A percentile compares a stretch with the other conserved stretches of the same genome.
Conservation (phyloP, 176 grass and related monocot genomes). For the Zea luxurians region DNA sequence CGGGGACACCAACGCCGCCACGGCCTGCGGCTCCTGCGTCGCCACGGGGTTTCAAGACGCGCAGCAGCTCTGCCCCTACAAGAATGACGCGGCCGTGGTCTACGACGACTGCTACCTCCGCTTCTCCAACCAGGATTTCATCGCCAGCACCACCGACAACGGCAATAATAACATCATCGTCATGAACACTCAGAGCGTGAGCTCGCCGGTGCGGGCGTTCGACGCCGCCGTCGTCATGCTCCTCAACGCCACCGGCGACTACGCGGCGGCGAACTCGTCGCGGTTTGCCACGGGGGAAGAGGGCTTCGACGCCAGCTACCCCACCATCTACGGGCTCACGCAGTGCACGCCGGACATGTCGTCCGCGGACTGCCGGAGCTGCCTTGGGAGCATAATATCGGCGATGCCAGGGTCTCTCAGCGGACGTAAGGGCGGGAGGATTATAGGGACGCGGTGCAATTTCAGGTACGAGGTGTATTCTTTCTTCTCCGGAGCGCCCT, state of each 20-base stretch:
- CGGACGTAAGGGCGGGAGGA: constrained; percentile 12
- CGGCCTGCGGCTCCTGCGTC: constrained; percentile 30
- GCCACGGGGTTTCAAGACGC: constrained; percentile 23
- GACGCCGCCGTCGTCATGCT: constrained; percentile 29
- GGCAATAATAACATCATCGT: neutral
- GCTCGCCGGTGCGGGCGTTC: constrained; percentile 4
- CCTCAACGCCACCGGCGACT: constrained; percentile 31
- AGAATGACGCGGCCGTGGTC: constrained; percentile 22
- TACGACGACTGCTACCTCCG: constrained; percentile 39
- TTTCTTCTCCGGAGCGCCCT: constrained; percentile 36
- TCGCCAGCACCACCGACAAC: neutral
- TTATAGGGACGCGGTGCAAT: constrained; percentile 44
- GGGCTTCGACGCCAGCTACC: neutral
- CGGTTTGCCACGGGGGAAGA: constrained; percentile 48
- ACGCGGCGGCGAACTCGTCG: constrained; percentile 38
- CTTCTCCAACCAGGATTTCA: constrained; percentile 47
- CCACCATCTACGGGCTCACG: constrained; percentile 44
- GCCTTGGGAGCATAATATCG: constrained; percentile 32
- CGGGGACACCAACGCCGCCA: constrained; percentile 46
- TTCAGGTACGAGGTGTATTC: constrained; percentile 48
- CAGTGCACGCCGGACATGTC: constrained; percentile 64
- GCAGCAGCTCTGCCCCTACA: constrained; percentile 21
- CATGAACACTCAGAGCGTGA: neutral
- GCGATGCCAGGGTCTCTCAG: neutral
- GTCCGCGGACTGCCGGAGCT: constrained; percentile 28